phyloP scores from a whole-genome alignment of 495 filamentous ascomycete species.

The Delitschia confertaspora region DNA sequence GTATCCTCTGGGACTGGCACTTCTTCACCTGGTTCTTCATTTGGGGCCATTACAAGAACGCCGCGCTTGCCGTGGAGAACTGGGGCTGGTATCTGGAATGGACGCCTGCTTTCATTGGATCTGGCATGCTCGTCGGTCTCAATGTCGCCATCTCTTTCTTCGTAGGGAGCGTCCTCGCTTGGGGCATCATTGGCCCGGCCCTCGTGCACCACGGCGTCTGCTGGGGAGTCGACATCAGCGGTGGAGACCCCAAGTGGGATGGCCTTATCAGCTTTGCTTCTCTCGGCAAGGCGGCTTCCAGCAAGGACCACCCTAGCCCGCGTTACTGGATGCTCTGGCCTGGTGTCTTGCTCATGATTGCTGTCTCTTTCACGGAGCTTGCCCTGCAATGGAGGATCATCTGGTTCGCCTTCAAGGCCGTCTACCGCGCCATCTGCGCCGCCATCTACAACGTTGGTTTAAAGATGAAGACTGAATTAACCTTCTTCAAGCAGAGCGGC shows the following conservation, averaged over 20 bases:
- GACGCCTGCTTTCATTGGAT: slow-evolving; percentile 60
- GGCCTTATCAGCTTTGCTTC: slow-evolving; percentile 43
- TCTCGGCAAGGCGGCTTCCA: slow-evolving; percentile 39
- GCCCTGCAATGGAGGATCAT: slow-evolving; percentile 54
- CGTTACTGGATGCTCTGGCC: slow-evolving; percentile 63
- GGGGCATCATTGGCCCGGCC: slow-evolving; percentile 56
- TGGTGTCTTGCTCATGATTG: slow-evolving; percentile 57
- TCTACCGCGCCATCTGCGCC: slow-evolving; percentile 41
- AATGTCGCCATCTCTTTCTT: slow-evolving; percentile 59
- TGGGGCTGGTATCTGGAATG: slow-evolving; percentile 60
- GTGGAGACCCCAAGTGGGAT: slow-evolving; percentile 45
- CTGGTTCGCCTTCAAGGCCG: slow-evolving; percentile 42
- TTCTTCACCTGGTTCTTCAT: slow-evolving; percentile 56
- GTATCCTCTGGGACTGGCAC: slow-evolving; percentile 61
- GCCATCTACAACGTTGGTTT: slow-evolving; percentile 37
- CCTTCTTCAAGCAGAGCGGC: slow-evolving; percentile 42
- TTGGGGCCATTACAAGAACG: slow-evolving; percentile 49
- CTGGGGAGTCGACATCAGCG: slow-evolving; percentile 31
- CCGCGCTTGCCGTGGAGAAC: slow-evolving; percentile 51
- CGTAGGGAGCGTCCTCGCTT: slow-evolving; percentile 49
- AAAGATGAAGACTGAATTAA: slow-evolving; percentile 38
- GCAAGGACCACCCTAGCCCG: slow-evolving; percentile 44
- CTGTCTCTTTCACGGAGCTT: slow-evolving; percentile 50
- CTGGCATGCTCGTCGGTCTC: slow-evolving; percentile 56
- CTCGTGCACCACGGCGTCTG: slow-evolving; percentile 52